These are phyloP conservation scores for Phlyctochytrium planicorne DNA, from an alignment of 192 early-diverging fungal species.

Conservation along the genomic window DNA sequence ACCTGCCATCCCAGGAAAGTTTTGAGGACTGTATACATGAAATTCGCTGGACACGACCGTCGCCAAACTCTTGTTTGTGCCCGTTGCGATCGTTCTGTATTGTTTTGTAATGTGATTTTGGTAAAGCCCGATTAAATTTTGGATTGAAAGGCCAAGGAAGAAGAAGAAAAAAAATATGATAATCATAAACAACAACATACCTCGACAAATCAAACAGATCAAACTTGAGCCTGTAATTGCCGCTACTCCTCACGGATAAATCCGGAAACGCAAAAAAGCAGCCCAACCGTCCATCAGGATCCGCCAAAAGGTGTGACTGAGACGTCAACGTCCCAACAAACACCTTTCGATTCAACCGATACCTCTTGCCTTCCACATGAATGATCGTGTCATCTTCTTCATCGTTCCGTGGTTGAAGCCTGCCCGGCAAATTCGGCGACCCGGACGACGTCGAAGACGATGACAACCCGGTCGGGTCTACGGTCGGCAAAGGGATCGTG, in stretches of 20 bases:
- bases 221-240: slow-evolving; percentile 37
- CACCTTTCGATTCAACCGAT: slow-evolving; percentile 13
- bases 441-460: too few species aligned
- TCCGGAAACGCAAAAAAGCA: slow-evolving; percentile 45
- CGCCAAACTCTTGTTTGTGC: slow-evolving; percentile 1
- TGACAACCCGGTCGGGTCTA: too few species aligned
- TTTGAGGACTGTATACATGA: slow-evolving; percentile 35
- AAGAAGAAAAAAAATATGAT: background rate
- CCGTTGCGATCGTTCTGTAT: background rate
- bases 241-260: slow-evolving; percentile 31
- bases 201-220: slow-evolving; percentile 26
- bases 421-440: too few species aligned
- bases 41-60: slow-evolving; percentile 24
- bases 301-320: slow-evolving; percentile 23
- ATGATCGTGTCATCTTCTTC: too few species aligned
- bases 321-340: slow-evolving; percentile 35
- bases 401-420: too few species aligned
- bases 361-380: background rate
- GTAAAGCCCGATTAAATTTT: background rate
- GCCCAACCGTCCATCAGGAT: slow-evolving; percentile 21
- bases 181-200: slow-evolving; percentile 23
- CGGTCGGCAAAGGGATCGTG: too few species aligned
- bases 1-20: slow-evolving; percentile 33
- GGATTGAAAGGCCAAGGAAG: slow-evolving; percentile 2
- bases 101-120: slow-evolving; percentile 2